A percentile compares a stretch with the other conserved stretches of the same genome.
These are phyloP conservation scores for Hordeum pubiflorum DNA, from an alignment of 202 grass and related monocot genomes.

Conservation along the genomic window DNA sequence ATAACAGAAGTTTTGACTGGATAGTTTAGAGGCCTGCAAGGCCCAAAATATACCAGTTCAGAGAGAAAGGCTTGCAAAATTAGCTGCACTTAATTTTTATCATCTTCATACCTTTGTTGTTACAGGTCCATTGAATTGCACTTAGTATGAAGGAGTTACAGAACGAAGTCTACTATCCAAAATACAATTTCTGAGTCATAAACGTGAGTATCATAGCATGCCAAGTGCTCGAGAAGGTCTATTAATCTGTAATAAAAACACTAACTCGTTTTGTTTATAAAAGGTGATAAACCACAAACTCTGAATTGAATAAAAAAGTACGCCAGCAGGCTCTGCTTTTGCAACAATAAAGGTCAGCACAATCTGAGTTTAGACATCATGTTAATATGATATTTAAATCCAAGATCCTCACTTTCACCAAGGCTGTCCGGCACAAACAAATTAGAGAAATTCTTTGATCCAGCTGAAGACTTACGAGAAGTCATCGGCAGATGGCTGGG, in stretches of 20 bases:
- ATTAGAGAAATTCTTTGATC: neutral
- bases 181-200: neutral
- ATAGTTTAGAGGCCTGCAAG: neutral
- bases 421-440: neutral
- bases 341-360: neutral
- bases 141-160: neutral
- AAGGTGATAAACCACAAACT: neutral
- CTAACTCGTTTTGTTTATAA: neutral
- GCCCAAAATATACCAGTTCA: neutral
- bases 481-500: constrained; percentile 11
- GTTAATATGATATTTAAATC: neutral
- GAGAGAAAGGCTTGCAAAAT: neutral
- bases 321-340: neutral
- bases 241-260: neutral
- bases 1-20: neutral
- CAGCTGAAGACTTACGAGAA: constrained; percentile 5
- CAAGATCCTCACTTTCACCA: neutral
- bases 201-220: neutral
- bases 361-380: neutral
- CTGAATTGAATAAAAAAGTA: neutral
- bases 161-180: neutral
- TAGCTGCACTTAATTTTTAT: neutral
- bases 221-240: neutral
- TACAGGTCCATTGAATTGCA: neutral
- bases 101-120: neutral